phyloP scores from a whole-genome alignment of 2,329 filamentous ascomycete genomes.

The Colletotrichum tropicale region DNA sequence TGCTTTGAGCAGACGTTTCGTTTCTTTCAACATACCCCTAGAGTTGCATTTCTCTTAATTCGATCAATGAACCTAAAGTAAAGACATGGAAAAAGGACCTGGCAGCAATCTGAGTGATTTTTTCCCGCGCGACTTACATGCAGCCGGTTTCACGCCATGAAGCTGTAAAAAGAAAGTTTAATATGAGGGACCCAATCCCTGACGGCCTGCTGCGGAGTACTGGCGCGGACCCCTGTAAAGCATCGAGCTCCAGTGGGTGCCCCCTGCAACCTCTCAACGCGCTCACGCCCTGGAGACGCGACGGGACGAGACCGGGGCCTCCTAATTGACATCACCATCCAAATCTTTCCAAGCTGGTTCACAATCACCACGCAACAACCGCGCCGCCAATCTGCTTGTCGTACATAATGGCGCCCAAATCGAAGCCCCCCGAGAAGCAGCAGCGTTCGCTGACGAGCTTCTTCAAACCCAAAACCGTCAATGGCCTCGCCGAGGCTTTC shows the following conservation, averaged over 20 bases:
- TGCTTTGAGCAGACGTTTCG: not conserved
- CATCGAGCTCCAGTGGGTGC: not conserved
- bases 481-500: conserved; percentile 44
- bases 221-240: conserved; percentile 1
- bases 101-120: not conserved
- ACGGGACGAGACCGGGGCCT: conserved; percentile 6
- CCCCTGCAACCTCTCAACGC: conserved; percentile 13
- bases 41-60: not conserved
- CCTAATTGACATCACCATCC: conserved; percentile 9
- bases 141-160: not conserved
- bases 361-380: not conserved
- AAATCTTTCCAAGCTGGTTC: not conserved
- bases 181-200: conserved; percentile 1
- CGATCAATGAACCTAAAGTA: not conserved
- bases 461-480: conserved; percentile 69
- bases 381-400: not conserved
- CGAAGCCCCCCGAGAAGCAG: conserved; percentile 59
- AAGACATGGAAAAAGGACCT: not conserved
- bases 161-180: conserved; percentile 17
- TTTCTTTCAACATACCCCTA: not conserved
- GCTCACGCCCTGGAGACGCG: conserved; percentile 10
- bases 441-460: conserved; percentile 88
- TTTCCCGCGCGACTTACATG: not conserved
- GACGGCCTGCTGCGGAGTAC: not conserved
- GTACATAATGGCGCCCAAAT: conserved; percentile 9